phyloP scores from a whole-genome alignment of 495 filamentous ascomycete species.

The Penicillium pancosmium region DNA sequence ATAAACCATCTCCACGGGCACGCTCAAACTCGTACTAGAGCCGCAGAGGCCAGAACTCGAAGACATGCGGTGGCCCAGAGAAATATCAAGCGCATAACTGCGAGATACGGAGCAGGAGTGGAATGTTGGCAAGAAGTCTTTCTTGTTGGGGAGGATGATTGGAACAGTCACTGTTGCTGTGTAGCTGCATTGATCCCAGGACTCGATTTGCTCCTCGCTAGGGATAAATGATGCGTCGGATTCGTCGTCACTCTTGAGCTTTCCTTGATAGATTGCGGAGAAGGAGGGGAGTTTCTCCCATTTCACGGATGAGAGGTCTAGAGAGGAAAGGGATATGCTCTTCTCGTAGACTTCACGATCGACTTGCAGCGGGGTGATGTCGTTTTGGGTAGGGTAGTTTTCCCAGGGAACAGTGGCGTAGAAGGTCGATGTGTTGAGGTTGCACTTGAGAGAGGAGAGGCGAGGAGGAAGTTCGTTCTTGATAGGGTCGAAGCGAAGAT shows the following conservation, averaged over 20 bases:
- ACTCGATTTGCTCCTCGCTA: background rate
- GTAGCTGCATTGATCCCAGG: slow-evolving; percentile 42
- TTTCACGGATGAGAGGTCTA: slow-evolving; percentile 52
- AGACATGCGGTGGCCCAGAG: slow-evolving; percentile 36
- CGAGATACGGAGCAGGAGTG: slow-evolving; percentile 75
- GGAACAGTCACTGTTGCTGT: slow-evolving; percentile 65
- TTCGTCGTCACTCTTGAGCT: background rate
- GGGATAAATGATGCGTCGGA: background rate
- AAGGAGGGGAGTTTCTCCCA: slow-evolving; percentile 56
- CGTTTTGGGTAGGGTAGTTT: slow-evolving; percentile 15
- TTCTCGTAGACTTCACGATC: slow-evolving; percentile 59
- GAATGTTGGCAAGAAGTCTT: slow-evolving; percentile 75
- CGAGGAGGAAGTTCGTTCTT: slow-evolving; percentile 57
- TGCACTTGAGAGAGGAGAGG: slow-evolving; percentile 60
- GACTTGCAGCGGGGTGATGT: slow-evolving; percentile 27
- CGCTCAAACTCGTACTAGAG: background rate
- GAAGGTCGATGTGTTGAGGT: slow-evolving; percentile 68
- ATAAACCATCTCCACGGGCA: background rate
- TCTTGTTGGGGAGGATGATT: slow-evolving; percentile 63
- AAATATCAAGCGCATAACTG: slow-evolving; percentile 66
- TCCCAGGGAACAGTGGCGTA: slow-evolving; percentile 60
- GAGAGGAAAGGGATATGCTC: slow-evolving; percentile 56
- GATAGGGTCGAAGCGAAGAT: slow-evolving; percentile 63
- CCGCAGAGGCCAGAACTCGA: background rate
- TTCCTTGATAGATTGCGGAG: background rate